Percentiles rank a stretch among this genome's conserved stretches.
phyloP scores from a whole-genome alignment of 2,329 filamentous ascomycete species.

The Aspergillus flavus region DNA sequence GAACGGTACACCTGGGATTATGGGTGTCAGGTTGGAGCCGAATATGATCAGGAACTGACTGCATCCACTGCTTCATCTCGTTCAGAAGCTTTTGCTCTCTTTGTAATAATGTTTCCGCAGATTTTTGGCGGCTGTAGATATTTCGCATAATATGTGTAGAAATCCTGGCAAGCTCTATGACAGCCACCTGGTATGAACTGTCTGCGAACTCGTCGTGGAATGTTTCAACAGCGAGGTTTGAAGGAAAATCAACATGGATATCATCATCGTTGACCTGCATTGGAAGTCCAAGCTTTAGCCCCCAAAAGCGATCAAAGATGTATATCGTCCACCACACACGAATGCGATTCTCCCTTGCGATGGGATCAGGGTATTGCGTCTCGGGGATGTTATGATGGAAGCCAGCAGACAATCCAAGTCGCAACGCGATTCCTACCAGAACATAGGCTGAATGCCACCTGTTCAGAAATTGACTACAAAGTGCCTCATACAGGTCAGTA shows the following conservation, averaged over 20 bases:
- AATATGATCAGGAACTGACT: neutral
- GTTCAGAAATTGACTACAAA: neutral
- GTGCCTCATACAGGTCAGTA: neutral
- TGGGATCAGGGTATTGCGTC: neutral
- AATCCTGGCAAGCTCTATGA: neutral
- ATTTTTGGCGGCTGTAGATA: neutral
- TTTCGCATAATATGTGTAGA: neutral
- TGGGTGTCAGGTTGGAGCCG: neutral
- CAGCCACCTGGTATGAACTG: neutral
- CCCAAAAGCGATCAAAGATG: neutral
- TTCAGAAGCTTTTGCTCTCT: neutral
- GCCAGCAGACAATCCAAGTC: neutral
- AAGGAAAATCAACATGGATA: neutral
- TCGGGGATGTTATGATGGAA: neutral
- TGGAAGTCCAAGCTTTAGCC: neutral
- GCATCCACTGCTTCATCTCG: neutral
- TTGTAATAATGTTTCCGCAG: neutral
- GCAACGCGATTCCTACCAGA: neutral
- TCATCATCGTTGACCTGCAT: neutral
- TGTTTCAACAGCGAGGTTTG: neutral
- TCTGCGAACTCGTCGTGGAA: neutral
- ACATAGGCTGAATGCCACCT: neutral
- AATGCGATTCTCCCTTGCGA: neutral
- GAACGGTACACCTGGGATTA: neutral
- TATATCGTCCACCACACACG: neutral